These are phyloP conservation scores for Naganishia sp. DNA, from an alignment of 1,284 basidiomycete genomes.

Conservation along the genomic window DNA sequence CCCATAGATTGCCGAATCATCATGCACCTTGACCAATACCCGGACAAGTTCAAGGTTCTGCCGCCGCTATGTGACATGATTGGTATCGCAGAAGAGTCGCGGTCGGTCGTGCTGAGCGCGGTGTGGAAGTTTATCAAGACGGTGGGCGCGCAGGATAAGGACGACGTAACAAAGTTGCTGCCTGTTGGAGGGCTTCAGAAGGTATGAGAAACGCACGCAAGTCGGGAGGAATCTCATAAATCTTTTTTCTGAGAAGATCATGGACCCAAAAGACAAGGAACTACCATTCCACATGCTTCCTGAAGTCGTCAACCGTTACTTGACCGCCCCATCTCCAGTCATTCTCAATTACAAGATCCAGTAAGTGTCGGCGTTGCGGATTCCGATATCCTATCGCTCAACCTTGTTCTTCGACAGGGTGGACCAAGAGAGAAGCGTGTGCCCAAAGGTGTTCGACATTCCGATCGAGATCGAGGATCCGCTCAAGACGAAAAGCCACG, in stretches of 20 bases:
- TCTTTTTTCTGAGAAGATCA: slow-evolving; percentile 56
- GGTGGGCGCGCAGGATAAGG: slow-evolving; percentile 83
- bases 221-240: slow-evolving; percentile 24
- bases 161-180: slow-evolving; percentile 75
- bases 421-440: slow-evolving; percentile 49
- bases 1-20: slow-evolving; percentile 76
- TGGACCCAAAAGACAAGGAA: slow-evolving; percentile 61
- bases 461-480: slow-evolving; percentile 87
- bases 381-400: not conserved
- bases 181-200: slow-evolving; percentile 69
- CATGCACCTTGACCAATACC: slow-evolving; percentile 80
- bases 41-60: slow-evolving; percentile 80
- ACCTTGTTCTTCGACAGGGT: slow-evolving; percentile 37
- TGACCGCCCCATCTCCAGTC: slow-evolving; percentile 78
- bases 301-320: slow-evolving; percentile 77
- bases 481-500: slow-evolving; percentile 72
- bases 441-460: slow-evolving; percentile 74
- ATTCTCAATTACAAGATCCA: slow-evolving; percentile 71
- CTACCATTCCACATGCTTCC: slow-evolving; percentile 79
- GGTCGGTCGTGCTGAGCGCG: slow-evolving; percentile 76
- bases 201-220: slow-evolving; percentile 37
- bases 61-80: slow-evolving; percentile 76
- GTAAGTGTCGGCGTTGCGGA: slow-evolving; percentile 32
- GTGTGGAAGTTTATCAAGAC: slow-evolving; percentile 93
- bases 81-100: slow-evolving; percentile 81